Evolutionary conservation across 164 flowering plant genomes (phyloP).

Genomic region (Taxillus chinensis): DNA sequence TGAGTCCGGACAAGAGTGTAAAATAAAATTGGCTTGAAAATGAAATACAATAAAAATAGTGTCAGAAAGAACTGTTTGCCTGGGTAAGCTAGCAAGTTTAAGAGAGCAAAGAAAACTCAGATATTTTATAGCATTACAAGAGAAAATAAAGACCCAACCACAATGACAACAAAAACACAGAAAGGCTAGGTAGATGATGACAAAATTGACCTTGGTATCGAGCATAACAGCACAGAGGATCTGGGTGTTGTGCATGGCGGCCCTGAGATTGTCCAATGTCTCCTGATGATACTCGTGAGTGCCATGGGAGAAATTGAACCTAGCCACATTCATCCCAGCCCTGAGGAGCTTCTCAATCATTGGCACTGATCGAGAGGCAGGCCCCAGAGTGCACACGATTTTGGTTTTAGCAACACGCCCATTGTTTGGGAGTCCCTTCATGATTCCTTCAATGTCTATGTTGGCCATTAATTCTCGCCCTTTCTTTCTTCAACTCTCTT

Average conservation of each 20-base stretch:
- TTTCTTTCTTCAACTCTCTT: too few relatives aligned
- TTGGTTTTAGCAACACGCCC: constrained; percentile 65
- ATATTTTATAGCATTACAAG: too few relatives aligned
- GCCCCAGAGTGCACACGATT: constrained; percentile 78
- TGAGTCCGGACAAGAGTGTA: too few relatives aligned
- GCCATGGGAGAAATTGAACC: constrained; percentile 81
- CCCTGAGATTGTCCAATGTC: constrained; percentile 54
- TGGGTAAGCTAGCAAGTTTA: too few relatives aligned
- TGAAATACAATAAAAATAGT: too few relatives aligned
- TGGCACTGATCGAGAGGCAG: constrained; percentile 59
- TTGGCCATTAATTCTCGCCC: constrained; percentile 28
- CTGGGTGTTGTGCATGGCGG: constrained; percentile 62
- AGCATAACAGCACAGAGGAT: constrained; percentile 82
- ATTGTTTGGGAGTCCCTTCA: constrained; percentile 54
- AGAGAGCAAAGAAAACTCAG: too few relatives aligned
- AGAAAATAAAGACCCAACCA: background rate
- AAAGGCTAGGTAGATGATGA: background rate
- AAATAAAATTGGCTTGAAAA: too few relatives aligned
- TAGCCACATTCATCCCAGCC: constrained; percentile 80
- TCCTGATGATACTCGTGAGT: constrained; percentile 79
- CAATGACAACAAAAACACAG: background rate
- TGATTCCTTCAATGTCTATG: constrained; percentile 58
- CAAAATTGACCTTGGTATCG: constrained; percentile 54
- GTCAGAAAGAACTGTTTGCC: too few relatives aligned
- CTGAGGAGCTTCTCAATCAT: constrained; percentile 68